A percentile compares a stretch with the other conserved stretches of the same genome.
phyloP scores from a whole-genome alignment of 2,329 filamentous ascomycete genomes.

The Pestalotiopsis sp. region DNA sequence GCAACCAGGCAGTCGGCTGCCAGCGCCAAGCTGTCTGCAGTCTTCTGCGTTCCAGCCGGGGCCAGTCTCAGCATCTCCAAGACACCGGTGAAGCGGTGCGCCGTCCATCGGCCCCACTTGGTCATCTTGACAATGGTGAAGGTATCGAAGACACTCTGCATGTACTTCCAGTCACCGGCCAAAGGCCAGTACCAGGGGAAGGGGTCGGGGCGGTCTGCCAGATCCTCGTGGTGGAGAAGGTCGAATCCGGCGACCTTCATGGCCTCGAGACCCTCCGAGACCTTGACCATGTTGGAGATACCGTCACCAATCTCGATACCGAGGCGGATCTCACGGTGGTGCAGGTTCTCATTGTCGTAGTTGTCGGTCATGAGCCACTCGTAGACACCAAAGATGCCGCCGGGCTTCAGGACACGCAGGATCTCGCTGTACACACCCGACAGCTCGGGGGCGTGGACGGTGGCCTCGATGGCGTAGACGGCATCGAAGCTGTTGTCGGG shows the following conservation, averaged over 20 bases:
- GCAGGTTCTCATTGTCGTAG: conserved; percentile 86
- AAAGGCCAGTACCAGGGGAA: conserved; percentile 95
- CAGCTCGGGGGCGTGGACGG: conserved; percentile 88
- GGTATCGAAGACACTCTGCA: conserved; percentile 77
- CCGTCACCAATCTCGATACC: conserved; percentile 96
- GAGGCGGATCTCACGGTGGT: conserved; percentile 87
- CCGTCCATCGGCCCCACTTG: conserved; percentile 73
- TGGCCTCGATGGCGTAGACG: conserved; percentile 96
- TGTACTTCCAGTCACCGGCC: conserved; percentile 81
- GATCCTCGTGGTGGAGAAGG: conserved; percentile 80
- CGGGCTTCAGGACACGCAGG: conserved; percentile 92
- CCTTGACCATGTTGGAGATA: conserved; percentile 95
- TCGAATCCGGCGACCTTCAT: conserved; percentile 89
- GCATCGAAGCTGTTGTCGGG: conserved; percentile 90
- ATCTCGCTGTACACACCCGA: conserved; percentile 95
- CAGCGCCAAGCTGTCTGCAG: conserved; percentile 82
- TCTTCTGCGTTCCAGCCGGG: conserved; percentile 87
- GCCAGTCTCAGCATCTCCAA: conserved; percentile 77
- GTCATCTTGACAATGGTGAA: conserved; percentile 90
- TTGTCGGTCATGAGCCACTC: conserved; percentile 98
- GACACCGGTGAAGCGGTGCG: conserved; percentile 76
- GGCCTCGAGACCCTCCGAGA: conserved; percentile 78
- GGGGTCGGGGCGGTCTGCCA: conserved; percentile 74
- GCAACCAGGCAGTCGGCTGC: conserved; percentile 86
- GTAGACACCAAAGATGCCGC: conserved; percentile 94